Evolutionary conservation across 2,329 filamentous ascomycete genomes (phyloP).

Genomic region (Pleurostoma richardsiae): DNA sequence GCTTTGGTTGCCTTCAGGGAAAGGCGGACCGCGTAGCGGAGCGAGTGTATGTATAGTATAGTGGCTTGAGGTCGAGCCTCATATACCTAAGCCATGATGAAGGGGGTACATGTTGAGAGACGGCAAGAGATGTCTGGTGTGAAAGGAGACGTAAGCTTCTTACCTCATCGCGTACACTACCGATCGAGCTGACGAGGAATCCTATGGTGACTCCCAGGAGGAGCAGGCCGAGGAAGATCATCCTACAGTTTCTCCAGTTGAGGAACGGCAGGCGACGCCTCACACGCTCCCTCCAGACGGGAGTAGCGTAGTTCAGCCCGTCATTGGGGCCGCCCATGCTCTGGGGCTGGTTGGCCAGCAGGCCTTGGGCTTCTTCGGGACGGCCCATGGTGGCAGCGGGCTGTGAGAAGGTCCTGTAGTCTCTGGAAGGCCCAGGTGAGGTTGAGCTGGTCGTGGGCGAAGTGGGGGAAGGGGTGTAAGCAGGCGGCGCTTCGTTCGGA

Average conservation of each 20-base stretch:
- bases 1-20: no score
- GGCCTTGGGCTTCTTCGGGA: conserved; percentile 29
- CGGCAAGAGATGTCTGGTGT: neutral
- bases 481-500: conserved; percentile 38
- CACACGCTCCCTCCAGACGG: conserved; percentile 17
- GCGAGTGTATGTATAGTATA: no score
- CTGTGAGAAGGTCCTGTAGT: conserved; percentile 38
- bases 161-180: conserved; percentile 17
- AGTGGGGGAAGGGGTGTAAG: conserved; percentile 38
- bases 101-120: no score
- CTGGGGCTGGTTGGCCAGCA: conserved; percentile 35
- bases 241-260: conserved; percentile 21
- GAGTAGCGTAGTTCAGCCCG: conserved; percentile 16
- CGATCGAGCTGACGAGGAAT: conserved; percentile 21
- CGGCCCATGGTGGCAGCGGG: conserved; percentile 28
- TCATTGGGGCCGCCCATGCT: conserved; percentile 34
- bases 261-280: conserved; percentile 17
- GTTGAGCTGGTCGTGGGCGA: conserved; percentile 18
- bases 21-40: no score
- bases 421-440: conserved; percentile 10
- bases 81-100: no score
- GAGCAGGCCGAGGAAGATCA: conserved; percentile 18
- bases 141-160: conserved; percentile 9
- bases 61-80: no score
- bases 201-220: conserved; percentile 22